Conservation (phyloP, 2,329 filamentous ascomycete species). For the Epichloe bromicola region DNA sequence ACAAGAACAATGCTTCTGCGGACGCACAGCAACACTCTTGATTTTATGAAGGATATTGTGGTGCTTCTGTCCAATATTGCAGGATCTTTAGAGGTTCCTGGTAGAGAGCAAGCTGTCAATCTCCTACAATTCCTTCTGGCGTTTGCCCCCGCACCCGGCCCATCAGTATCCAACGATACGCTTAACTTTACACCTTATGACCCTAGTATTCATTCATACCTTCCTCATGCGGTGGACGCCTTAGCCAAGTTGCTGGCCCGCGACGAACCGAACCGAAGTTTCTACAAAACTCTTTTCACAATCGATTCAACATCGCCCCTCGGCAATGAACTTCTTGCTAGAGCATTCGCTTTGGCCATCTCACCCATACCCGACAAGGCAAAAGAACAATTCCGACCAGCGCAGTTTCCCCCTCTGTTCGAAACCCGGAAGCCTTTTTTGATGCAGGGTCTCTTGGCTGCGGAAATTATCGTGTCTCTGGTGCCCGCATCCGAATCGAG, state of each 20-base stretch:
- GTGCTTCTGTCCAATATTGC: constrained; percentile 83
- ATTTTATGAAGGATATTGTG: constrained; percentile 94
- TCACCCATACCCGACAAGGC: constrained; percentile 64
- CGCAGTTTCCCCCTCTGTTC: constrained; percentile 51
- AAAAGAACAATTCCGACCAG: constrained; percentile 38
- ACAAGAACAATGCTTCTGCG: constrained; percentile 79
- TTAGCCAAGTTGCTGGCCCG: constrained; percentile 83
- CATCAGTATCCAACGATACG: constrained; percentile 40
- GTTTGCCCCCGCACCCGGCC: constrained; percentile 71
- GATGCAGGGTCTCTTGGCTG: constrained; percentile 83
- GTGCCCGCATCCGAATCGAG: constrained; percentile 57
- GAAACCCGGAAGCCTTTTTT: constrained; percentile 74
- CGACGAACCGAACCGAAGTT: constrained; percentile 81
- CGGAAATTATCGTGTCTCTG: constrained; percentile 73
- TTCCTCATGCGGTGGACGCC: constrained; percentile 79
- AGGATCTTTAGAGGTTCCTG: constrained; percentile 65
- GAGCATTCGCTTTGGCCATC: constrained; percentile 76
- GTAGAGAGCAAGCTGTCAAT: constrained; percentile 75
- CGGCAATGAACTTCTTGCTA: constrained; percentile 70
- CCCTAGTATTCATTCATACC: constrained; percentile 70
- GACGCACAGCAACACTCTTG: constrained; percentile 71
- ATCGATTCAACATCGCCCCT: constrained; percentile 51
- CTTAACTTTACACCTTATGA: constrained; percentile 74
- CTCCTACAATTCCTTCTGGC: constrained; percentile 80
- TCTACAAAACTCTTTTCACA: constrained; percentile 72